phyloP scores from a whole-genome alignment of 306 rosid genomes.

The Rosa multiflora region DNA sequence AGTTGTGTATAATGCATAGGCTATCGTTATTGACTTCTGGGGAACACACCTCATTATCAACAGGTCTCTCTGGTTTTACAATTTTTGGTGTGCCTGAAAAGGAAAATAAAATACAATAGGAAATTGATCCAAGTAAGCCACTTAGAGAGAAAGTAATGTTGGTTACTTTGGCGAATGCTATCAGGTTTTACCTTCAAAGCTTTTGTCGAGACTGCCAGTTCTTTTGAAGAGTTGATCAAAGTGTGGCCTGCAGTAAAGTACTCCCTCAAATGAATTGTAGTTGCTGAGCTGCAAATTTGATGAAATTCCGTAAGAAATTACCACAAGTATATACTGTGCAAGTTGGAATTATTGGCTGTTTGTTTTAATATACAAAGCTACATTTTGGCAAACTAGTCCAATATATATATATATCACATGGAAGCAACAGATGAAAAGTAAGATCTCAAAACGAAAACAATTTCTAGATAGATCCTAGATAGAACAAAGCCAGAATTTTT shows the following conservation, averaged over 20 bases:
- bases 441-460: not conserved
- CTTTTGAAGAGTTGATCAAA: constrained; percentile 93
- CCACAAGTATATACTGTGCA: not conserved
- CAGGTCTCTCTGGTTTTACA: constrained; percentile 72
- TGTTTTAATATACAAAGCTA: not conserved
- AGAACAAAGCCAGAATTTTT: not conserved
- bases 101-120: not conserved
- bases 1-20: constrained; percentile 5
- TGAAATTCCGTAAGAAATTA: not conserved
- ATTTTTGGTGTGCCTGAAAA: constrained; percentile 85
- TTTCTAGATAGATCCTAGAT: not conserved
- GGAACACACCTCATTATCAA: constrained; percentile 60
- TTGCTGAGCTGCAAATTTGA: constrained; percentile 80
- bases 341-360: not conserved
- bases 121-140: constrained; percentile 18
- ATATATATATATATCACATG: not conserved
- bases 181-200: constrained; percentile 76
- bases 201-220: constrained; percentile 98
- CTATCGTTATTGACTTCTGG: not conserved
- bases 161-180: constrained; percentile 14
- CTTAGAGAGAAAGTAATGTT: constrained; percentile 5
- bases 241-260: constrained; percentile 93
- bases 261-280: constrained; percentile 99
- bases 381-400: not conserved
- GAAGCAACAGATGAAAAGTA: not conserved